Evolutionary conservation across 163 green algal genomes (phyloP).

Genomic region (Smithsoniella earleae): DNA sequence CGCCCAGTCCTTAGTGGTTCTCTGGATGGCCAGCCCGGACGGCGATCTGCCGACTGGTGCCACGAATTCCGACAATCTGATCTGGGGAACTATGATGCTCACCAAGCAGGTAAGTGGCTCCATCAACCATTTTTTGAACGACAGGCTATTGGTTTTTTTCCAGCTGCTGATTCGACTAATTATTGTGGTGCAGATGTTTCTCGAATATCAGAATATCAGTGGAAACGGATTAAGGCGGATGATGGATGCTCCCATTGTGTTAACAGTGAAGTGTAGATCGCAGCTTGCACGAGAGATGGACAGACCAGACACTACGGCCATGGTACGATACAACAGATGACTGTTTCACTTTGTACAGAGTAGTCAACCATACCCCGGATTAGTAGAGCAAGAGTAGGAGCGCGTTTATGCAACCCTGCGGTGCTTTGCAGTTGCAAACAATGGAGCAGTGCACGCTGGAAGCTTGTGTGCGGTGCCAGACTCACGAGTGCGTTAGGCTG

Average conservation of each 20-base stretch:
- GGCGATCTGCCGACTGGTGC: background rate
- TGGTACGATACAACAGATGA: no score
- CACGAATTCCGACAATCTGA: background rate
- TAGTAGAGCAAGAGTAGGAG: no score
- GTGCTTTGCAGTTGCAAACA: slow-evolving; percentile 4
- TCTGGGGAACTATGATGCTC: slow-evolving; percentile 12
- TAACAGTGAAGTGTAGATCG: background rate
- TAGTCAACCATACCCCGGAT: no score
- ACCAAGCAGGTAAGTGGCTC: slow-evolving; percentile 12
- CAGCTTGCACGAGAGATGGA: no score
- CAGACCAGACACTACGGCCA: no score
- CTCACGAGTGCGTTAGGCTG: background rate
- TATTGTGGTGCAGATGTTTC: slow-evolving; percentile 6
- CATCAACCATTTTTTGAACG: background rate
- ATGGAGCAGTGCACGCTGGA: slow-evolving; percentile 21
- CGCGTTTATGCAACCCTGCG: no score
- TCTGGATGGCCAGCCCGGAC: background rate
- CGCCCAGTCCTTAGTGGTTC: slow-evolving; percentile 2
- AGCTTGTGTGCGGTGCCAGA: slow-evolving; percentile 2
- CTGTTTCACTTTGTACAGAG: no score
- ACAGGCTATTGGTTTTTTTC: background rate
- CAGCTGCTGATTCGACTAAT: background rate
- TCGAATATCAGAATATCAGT: slow-evolving; percentile 23
- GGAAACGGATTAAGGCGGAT: slow-evolving; percentile 1
- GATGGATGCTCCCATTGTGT: slow-evolving; percentile 27